phyloP scores from a whole-genome alignment of 371 early-diverging fungal genomes.

The Mortierella sp. region DNA sequence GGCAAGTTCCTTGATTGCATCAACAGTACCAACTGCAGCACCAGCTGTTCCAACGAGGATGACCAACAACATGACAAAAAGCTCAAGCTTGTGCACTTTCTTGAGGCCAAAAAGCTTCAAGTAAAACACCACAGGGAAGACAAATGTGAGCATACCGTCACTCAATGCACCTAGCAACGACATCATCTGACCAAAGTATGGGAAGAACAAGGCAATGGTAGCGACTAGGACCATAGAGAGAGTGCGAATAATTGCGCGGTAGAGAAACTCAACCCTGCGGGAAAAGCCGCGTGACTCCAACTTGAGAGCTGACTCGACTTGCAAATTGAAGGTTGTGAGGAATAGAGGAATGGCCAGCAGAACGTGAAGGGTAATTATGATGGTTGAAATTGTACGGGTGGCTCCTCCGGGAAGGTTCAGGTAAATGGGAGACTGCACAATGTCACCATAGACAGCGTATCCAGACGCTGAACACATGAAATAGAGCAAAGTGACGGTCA shows the following conservation, averaged over 20 bases:
- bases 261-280: slow-evolving; percentile 55
- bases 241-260: slow-evolving; percentile 70
- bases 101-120: slow-evolving; percentile 78
- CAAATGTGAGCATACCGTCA: slow-evolving; percentile 83
- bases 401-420: slow-evolving; percentile 76
- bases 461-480: slow-evolving; percentile 81
- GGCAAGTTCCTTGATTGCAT: slow-evolving; percentile 66
- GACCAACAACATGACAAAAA: slow-evolving; percentile 68
- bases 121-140: slow-evolving; percentile 88
- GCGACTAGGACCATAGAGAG: slow-evolving; percentile 63
- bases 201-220: slow-evolving; percentile 77
- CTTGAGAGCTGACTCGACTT: slow-evolving; percentile 74
- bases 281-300: slow-evolving; percentile 36
- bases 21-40: slow-evolving; percentile 80
- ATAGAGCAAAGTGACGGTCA: slow-evolving; percentile 82
- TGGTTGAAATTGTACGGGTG: slow-evolving; percentile 73
- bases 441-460: slow-evolving; percentile 85
- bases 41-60: slow-evolving; percentile 79
- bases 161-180: slow-evolving; percentile 85
- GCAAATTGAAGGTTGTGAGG: slow-evolving; percentile 83
- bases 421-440: slow-evolving; percentile 79
- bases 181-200: slow-evolving; percentile 89
- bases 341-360: slow-evolving; percentile 87
- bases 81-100: slow-evolving; percentile 68
- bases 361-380: slow-evolving; percentile 86